These are phyloP conservation scores for Fragilariopsis cylindrus DNA, from an alignment of 108 stramenopile species.

Conservation along the genomic window DNA sequence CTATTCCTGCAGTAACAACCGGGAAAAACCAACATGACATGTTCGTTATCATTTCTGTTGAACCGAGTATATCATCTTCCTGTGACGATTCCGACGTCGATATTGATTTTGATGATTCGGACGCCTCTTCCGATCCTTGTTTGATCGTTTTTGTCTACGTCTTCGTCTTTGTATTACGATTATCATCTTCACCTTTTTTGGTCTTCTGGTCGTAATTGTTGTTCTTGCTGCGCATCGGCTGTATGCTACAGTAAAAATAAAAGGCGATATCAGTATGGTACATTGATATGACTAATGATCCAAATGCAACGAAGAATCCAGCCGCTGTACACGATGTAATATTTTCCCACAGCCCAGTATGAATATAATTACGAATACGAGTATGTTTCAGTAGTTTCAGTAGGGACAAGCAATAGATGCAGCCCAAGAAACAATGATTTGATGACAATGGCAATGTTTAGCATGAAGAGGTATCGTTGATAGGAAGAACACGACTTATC, in stretches of 20 bases:
- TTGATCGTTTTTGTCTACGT: background rate
- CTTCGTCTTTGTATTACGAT: background rate
- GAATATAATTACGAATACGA: too few relatives aligned
- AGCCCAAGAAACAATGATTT: conserved; percentile 22
- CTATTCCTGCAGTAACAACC: conserved; percentile 13
- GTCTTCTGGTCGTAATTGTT: background rate
- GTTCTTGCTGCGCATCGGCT: background rate
- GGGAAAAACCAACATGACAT: conserved; percentile 5
- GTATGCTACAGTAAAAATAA: conserved; percentile 44
- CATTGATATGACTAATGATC: conserved; percentile 36
- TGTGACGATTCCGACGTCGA: conserved; percentile 15
- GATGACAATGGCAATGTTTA: conserved; percentile 24
- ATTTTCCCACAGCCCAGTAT: conserved; percentile 41
- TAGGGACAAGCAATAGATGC: conserved; percentile 24
- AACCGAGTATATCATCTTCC: conserved; percentile 22
- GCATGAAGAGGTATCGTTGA: conserved; percentile 31
- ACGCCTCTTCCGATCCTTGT: background rate
- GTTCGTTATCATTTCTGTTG: conserved; percentile 24
- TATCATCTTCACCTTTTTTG: background rate
- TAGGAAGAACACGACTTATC: conserved; percentile 28
- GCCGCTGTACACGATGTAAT: conserved; percentile 36
- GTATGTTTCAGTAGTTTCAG: background rate
- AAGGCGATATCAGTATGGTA: conserved; percentile 51
- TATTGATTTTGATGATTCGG: conserved; percentile 12
- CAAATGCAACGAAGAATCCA: conserved; percentile 62